These are phyloP conservation scores for Corynespora cassiicola DNA, from an alignment of 2,329 filamentous ascomycete genomes.

Conservation along the genomic window DNA sequence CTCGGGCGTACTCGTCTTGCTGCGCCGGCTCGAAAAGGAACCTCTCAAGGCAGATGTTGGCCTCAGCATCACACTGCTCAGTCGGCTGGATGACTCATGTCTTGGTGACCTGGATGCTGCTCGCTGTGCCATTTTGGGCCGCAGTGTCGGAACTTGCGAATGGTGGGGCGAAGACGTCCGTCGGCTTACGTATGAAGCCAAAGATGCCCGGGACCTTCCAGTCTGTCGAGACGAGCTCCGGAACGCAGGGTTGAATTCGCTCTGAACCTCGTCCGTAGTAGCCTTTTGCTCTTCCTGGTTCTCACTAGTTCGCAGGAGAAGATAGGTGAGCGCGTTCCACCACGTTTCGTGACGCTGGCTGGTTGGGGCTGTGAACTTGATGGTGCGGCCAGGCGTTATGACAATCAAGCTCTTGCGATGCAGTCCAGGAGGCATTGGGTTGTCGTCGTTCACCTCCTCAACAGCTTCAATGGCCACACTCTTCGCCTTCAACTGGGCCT, in stretches of 20 bases:
- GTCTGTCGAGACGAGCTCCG: conserved; percentile 60
- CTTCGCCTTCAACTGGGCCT: conserved; percentile 79
- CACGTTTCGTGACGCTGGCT: conserved; percentile 96
- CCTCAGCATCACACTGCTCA: conserved; percentile 54
- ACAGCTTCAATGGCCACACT: conserved; percentile 94
- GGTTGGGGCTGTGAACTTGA: conserved; percentile 95
- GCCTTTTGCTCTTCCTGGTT: conserved; percentile 59
- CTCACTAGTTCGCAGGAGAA: conserved; percentile 74
- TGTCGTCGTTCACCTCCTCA: conserved; percentile 90
- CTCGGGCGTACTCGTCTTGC: conserved; percentile 45
- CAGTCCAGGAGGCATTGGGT: conserved; percentile 91
- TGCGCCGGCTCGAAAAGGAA: conserved; percentile 57
- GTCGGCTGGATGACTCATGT: conserved; percentile 53
- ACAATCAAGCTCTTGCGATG: conserved; percentile 94
- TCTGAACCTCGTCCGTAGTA: conserved; percentile 63
- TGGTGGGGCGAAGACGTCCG: conserved; percentile 45
- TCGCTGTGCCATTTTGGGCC: conserved; percentile 47
- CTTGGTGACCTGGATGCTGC: conserved; percentile 39
- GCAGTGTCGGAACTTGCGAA: conserved; percentile 52
- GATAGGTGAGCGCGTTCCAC: conserved; percentile 96
- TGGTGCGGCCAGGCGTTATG: conserved; percentile 82
- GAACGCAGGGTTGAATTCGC: conserved; percentile 78
- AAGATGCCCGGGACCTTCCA: conserved; percentile 62
- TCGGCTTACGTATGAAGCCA: conserved; percentile 80
- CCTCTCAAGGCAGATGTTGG: conserved; percentile 51